A percentile compares a stretch with the other conserved stretches of the same genome.
Evolutionary conservation across 2,329 filamentous ascomycete genomes (phyloP).

Genomic region (Ramichloridium luteum): DNA sequence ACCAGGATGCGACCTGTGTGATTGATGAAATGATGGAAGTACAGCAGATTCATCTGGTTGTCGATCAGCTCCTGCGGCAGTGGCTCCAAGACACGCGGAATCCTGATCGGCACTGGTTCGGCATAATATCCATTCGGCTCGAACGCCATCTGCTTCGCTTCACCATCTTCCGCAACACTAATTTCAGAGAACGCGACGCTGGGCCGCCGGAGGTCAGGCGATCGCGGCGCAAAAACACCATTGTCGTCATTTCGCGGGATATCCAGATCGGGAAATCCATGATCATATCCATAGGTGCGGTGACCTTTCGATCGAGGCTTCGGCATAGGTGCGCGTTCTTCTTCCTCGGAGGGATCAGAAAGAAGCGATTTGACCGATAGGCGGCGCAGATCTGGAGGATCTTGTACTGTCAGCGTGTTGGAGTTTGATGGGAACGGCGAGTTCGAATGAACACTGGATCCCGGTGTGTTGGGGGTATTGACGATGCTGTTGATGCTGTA

Average conservation of each 20-base stretch:
- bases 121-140: conserved; percentile 56
- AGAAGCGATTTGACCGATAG: conserved; percentile 56
- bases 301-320: conserved; percentile 9
- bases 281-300: conserved; percentile 55
- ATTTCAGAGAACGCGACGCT: conserved; percentile 21
- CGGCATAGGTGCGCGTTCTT: conserved; percentile 6
- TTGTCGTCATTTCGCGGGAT: conserved; percentile 58
- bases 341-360: conserved; percentile 36
- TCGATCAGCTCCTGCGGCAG: conserved; percentile 47
- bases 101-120: conserved; percentile 53
- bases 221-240: conserved; percentile 42
- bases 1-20: conserved; percentile 60
- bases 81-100: conserved; percentile 44
- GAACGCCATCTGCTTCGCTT: conserved; percentile 36
- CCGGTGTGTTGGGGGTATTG: conserved; percentile 34
- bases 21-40: conserved; percentile 63
- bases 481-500: conserved; percentile 30
- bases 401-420: conserved; percentile 16
- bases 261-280: conserved; percentile 57
- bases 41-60: conserved; percentile 71
- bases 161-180: conserved; percentile 13
- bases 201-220: conserved; percentile 21
- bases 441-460: conserved; percentile 21
- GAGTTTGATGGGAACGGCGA: conserved; percentile 17
- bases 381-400: conserved; percentile 36